phyloP scores from a whole-genome alignment of 2,329 filamentous ascomycete genomes.

The Clarireedia monteithiana region DNA sequence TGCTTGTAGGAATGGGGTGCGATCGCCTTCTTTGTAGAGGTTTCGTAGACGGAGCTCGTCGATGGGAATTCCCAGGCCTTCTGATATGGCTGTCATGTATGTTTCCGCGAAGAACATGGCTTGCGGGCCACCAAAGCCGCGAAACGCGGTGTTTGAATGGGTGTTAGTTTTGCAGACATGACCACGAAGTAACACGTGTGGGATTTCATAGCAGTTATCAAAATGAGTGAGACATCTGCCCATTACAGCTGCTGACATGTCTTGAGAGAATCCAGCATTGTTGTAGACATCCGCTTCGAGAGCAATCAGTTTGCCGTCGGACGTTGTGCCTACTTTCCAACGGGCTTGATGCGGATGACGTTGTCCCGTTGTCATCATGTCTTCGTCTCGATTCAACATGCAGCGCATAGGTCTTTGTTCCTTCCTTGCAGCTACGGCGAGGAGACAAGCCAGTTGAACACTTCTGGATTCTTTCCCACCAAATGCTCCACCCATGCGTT shows the following conservation, averaged over 20 bases:
- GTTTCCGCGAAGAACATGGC: slow-evolving; percentile 88
- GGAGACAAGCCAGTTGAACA: slow-evolving; percentile 72
- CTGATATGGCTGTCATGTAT: slow-evolving; percentile 83
- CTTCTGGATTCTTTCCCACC: slow-evolving; percentile 89
- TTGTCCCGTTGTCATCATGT: slow-evolving; percentile 85
- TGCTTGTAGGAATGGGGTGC: slow-evolving; percentile 83
- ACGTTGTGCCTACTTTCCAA: slow-evolving; percentile 90
- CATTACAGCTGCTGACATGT: slow-evolving; percentile 60
- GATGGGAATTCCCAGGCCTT: slow-evolving; percentile 72
- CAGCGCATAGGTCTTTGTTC: slow-evolving; percentile 72
- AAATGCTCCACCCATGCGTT: slow-evolving; percentile 86
- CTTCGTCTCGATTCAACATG: slow-evolving; percentile 93
- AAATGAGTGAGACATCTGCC: slow-evolving; percentile 77
- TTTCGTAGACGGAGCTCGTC: slow-evolving; percentile 78
- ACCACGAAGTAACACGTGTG: slow-evolving; percentile 75
- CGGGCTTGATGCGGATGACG: slow-evolving; percentile 80
- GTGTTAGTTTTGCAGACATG: slow-evolving; percentile 90
- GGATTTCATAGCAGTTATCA: slow-evolving; percentile 82
- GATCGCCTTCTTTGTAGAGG: slow-evolving; percentile 68
- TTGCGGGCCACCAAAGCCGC: slow-evolving; percentile 90
- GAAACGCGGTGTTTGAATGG: slow-evolving; percentile 74
- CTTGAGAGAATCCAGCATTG: slow-evolving; percentile 75
- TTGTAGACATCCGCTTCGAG: slow-evolving; percentile 83
- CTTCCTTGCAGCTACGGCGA: slow-evolving; percentile 81
- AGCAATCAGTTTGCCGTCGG: slow-evolving; percentile 81